Evolutionary conservation across 2,329 filamentous ascomycete genomes (phyloP).

Genomic region (Hymenoscyphus repandus): DNA sequence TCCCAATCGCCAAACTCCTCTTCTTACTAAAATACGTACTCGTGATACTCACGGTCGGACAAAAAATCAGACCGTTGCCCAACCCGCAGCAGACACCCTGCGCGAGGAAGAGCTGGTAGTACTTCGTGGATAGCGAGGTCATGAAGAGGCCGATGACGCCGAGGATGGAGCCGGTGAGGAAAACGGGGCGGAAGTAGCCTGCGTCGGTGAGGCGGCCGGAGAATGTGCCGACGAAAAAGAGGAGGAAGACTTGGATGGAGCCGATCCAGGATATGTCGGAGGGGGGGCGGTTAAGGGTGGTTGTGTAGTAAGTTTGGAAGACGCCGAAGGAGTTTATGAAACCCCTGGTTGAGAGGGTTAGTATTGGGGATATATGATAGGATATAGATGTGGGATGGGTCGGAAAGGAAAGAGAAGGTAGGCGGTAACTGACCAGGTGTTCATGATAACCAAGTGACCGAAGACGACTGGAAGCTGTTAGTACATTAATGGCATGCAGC

Average conservation of each 20-base stretch:
- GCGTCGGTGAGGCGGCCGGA: slow-evolving; percentile 39
- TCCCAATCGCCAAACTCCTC: slow-evolving; percentile 28
- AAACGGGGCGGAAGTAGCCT: slow-evolving; percentile 33
- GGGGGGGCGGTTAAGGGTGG: slow-evolving; percentile 30
- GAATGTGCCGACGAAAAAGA: slow-evolving; percentile 38
- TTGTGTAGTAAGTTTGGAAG: slow-evolving; percentile 36
- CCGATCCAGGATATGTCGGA: slow-evolving; percentile 44
- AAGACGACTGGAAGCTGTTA: slow-evolving; percentile 12
- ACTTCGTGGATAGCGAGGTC: slow-evolving; percentile 31
- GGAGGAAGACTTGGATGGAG: slow-evolving; percentile 39
- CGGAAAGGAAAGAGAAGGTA: slow-evolving; percentile 33
- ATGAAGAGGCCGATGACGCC: slow-evolving; percentile 33
- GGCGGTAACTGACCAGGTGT: slow-evolving; percentile 37
- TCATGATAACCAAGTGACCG: slow-evolving; percentile 28
- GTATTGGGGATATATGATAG: slow-evolving; percentile 29
- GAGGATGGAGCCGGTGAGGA: slow-evolving; percentile 9
- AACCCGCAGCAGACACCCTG: slow-evolving; percentile 37
- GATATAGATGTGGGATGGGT: too few relatives aligned
- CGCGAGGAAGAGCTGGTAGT: slow-evolving; percentile 37
- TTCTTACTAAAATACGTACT: slow-evolving; percentile 21
- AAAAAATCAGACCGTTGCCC: slow-evolving; percentile 35
- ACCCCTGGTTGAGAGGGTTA: slow-evolving; percentile 31
- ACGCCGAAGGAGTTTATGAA: slow-evolving; percentile 26
- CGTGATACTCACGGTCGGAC: slow-evolving; percentile 32
- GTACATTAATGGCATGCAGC: background rate